Evolutionary conservation across 306 rosid species (phyloP).

Genomic region (Potentilla sterilis): DNA sequence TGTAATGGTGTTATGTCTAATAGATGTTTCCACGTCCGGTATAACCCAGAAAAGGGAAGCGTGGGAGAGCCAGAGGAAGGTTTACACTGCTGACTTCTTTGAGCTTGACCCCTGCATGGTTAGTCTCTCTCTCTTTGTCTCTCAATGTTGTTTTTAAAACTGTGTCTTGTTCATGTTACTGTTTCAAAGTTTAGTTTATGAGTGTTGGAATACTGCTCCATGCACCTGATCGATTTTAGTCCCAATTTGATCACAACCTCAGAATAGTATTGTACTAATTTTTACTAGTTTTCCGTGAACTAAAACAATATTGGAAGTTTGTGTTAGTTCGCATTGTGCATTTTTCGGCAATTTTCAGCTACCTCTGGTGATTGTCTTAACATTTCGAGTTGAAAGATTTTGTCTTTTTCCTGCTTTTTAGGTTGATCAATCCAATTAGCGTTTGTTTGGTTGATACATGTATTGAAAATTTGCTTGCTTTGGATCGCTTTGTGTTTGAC

Average conservation of each 20-base stretch:
- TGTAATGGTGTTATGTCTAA: background rate
- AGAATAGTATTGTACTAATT: too few species aligned
- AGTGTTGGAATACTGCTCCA: background rate
- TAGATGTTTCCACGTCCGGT: slow-evolving; percentile 72
- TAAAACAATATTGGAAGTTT: background rate
- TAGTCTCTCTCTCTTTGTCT: slow-evolving; percentile 4
- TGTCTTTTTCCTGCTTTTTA: background rate
- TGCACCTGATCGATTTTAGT: background rate
- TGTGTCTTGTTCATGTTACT: background rate
- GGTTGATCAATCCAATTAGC: background rate
- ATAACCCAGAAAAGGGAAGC: slow-evolving; percentile 66
- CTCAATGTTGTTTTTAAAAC: background rate
- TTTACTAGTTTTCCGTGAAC: background rate
- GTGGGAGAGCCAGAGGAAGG: slow-evolving; percentile 70
- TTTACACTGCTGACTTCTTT: slow-evolving; percentile 65
- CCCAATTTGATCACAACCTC: background rate
- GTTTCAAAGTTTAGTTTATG: background rate
- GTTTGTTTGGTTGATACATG: background rate
- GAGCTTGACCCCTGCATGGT: slow-evolving; percentile 81
- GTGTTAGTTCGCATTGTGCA: background rate
- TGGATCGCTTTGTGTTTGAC: slow-evolving; percentile 12
- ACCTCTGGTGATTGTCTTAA: background rate
- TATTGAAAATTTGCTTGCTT: background rate
- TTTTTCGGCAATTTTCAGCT: background rate
- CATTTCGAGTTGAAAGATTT: background rate